Conservation (phyloP, 2,329 filamentous ascomycete genomes). For the Nemania abortiva region DNA sequence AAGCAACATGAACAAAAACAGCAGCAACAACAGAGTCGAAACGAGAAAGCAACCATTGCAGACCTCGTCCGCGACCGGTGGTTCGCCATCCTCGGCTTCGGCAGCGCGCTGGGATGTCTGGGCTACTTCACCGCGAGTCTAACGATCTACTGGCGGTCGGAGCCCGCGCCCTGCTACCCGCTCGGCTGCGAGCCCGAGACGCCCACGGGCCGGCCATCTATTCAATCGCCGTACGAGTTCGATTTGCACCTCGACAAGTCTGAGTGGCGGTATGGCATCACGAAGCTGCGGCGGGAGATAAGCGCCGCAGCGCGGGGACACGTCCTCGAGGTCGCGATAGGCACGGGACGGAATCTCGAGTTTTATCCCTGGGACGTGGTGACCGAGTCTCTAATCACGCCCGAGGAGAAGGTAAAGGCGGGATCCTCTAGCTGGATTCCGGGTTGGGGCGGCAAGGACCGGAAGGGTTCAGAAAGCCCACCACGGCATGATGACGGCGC, state of each 20-base stretch:
- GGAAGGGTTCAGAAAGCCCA: conserved; percentile 22
- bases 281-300: conserved; percentile 62
- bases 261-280: conserved; percentile 69
- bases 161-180: conserved; percentile 47
- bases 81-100: conserved; percentile 61
- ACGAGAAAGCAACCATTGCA: conserved; percentile 36
- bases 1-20: conserved; percentile 12
- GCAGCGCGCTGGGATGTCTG: conserved; percentile 59
- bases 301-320: conserved; percentile 63
- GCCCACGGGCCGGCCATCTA: conserved; percentile 63
- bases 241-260: conserved; percentile 69
- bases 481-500: conserved; percentile 38
- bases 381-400: conserved; percentile 37
- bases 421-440: conserved; percentile 24
- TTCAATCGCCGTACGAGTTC: conserved; percentile 66
- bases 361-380: conserved; percentile 67
- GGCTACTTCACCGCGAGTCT: conserved; percentile 60
- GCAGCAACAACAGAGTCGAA: conserved; percentile 5
- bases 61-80: conserved; percentile 52
- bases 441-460: conserved; percentile 10
- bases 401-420: conserved; percentile 41
- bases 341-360: conserved; percentile 71
- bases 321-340: conserved; percentile 73
- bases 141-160: conserved; percentile 43
- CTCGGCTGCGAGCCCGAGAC: conserved; percentile 52